Base-by-base conservation (phyloP, 1,284 basidiomycete genomes). In the Melampsora americana region DNA sequence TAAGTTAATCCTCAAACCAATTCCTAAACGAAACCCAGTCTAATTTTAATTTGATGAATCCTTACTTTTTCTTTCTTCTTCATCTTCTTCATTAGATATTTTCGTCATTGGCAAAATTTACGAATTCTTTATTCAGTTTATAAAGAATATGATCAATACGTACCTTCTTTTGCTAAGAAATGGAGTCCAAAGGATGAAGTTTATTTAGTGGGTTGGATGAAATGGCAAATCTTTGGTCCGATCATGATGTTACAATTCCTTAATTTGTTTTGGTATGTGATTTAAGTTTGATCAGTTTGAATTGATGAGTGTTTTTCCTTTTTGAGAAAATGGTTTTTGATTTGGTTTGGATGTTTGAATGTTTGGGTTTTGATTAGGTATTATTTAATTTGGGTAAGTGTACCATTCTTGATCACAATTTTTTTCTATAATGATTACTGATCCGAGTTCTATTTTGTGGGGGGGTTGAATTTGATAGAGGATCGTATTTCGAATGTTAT, bases 21-120 rank as follows among this genome's bases (percentile, higher is more conserved):
- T 26, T 62, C 26, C n/a, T 42, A 5, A 11, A 28, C 18, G n/a
- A 1, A 56, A 23, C 32, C 28, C 6, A 42, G 60, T 39, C 42
- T 39, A 16, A 44, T 26, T 69, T 46, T 5, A 39, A 28, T 70
- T 42, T 23, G 11, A 35, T n/a, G 61, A 56, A 28, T 28, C 60
- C n/a, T n/a, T 11, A 48, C 69, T 70, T 6, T 76, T n/a, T 12
- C 62, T 75, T 69, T n/a, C n/a, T n/a, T 46, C 23, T 59, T 48
- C 77, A 50, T 77, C 64, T 69, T 66, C 53, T 23, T 30, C 1
- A 64, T 28, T 81, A 95, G 92, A 4, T 99, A 99, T 83, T 93
- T 96, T 87, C 91, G 96, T 0, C 95, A 97, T 83, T 97, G 91
- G 82, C 86, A 96, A 44, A 98, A 97, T 83, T 83, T 95, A 59